Percentiles rank a stretch among this genome's conserved stretches.
Evolutionary conservation across 2,329 filamentous ascomycete genomes (phyloP).

Genomic region (Botrytis deweyae): DNA sequence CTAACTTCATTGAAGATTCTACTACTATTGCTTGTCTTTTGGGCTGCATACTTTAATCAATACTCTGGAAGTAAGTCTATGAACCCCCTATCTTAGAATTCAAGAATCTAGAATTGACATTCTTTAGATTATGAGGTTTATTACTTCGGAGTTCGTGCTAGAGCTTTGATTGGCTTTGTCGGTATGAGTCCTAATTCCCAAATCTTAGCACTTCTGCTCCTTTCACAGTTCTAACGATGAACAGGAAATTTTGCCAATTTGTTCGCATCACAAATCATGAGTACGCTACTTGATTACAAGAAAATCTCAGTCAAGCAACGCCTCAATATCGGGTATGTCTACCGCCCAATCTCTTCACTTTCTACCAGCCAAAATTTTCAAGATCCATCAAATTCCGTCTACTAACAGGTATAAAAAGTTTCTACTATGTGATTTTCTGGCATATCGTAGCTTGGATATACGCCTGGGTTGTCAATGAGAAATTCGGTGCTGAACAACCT

Average conservation of each 20-base stretch:
- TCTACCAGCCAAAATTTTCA: not conserved
- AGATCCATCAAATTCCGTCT: not conserved
- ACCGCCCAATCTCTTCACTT: no score
- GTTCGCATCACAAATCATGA: conserved; percentile 7
- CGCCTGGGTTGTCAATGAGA: conserved; percentile 53
- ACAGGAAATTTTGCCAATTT: not conserved
- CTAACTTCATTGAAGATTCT: conserved; percentile 1
- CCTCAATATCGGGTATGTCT: conserved; percentile 7
- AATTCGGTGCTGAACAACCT: conserved; percentile 55
- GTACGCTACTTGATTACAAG: conserved; percentile 13
- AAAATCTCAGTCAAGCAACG: conserved; percentile 4
- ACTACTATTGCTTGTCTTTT: conserved; percentile 3
- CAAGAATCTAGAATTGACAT: not conserved
- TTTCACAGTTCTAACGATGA: not conserved
- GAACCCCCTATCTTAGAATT: not conserved
- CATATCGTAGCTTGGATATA: conserved; percentile 53
- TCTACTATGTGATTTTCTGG: conserved; percentile 58
- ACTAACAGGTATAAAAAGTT: conserved; percentile 24
- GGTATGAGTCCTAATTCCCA: not conserved
- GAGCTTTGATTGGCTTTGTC: not conserved
- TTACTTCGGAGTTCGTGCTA: conserved; percentile 7
- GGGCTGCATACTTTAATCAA: conserved; percentile 10
- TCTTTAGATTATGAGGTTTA: conserved; percentile 1
- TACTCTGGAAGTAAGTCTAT: not conserved
- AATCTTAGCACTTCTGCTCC: rapidly evolving